These are phyloP conservation scores for Vaucheria bursata DNA, from an alignment of 352 stramenopile species.

Conservation along the genomic window DNA sequence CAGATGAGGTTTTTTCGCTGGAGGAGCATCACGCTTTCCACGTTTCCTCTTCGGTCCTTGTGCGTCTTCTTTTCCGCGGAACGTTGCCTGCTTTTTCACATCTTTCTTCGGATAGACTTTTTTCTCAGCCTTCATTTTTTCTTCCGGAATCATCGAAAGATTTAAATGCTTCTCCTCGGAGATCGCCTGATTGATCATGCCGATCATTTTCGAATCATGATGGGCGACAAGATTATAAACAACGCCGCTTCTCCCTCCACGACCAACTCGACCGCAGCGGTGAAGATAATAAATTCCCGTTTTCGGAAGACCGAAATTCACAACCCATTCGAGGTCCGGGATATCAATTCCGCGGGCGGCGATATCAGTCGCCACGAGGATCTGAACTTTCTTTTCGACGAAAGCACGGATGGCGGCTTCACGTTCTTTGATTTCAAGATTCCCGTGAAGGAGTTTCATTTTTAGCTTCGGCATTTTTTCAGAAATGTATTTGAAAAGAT, in stretches of 20 bases:
- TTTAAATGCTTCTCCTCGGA: not conserved
- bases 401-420: not conserved
- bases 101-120: not conserved
- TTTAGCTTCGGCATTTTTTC: not conserved
- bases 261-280: not conserved
- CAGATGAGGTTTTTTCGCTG: no score
- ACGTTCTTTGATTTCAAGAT: not conserved
- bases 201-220: not conserved
- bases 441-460: not conserved
- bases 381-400: not conserved
- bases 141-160: not conserved
- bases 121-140: not conserved
- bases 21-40: no score
- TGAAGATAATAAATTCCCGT: not conserved
- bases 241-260: not conserved
- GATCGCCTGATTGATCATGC: not conserved
- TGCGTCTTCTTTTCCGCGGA: no score
- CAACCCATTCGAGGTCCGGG: not conserved
- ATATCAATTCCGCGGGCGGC: slow-evolving; percentile 85
- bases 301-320: not conserved
- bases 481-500: not conserved
- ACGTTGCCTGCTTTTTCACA: not conserved
- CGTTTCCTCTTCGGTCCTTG: no score
- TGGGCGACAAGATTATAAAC: not conserved
- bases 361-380: slow-evolving; percentile 86